Evolutionary conservation across 345 rosid species (phyloP).

Genomic region (Jatropha curcas): DNA sequence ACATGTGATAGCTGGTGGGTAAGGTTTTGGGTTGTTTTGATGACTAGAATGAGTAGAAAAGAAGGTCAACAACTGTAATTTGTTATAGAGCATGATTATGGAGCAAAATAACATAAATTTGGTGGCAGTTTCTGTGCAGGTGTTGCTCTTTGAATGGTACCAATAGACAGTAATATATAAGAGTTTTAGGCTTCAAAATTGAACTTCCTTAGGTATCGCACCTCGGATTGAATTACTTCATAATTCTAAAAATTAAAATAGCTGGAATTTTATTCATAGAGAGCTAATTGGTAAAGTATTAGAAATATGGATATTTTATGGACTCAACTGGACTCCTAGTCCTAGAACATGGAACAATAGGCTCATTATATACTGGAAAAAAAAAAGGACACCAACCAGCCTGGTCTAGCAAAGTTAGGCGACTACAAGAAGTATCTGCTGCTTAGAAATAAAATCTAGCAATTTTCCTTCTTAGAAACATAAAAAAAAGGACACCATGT

Average conservation of each 20-base stretch:
- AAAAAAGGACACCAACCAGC: neutral
- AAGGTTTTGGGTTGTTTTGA: neutral
- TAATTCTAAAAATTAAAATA: too few relatives aligned
- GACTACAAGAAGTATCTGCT: neutral
- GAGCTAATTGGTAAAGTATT: too few relatives aligned
- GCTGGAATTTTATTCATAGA: too few relatives aligned
- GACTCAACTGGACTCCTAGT: too few relatives aligned
- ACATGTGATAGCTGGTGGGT: neutral
- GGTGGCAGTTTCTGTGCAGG: neutral
- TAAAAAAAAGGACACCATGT: neutral
- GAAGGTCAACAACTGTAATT: neutral
- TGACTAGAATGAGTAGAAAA: neutral
- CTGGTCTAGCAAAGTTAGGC: neutral
- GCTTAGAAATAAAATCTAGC: neutral
- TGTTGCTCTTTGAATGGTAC: neutral
- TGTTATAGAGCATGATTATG: neutral
- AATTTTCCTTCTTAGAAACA: neutral
- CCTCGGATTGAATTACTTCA: too few relatives aligned
- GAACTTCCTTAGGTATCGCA: too few relatives aligned
- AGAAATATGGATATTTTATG: too few relatives aligned
- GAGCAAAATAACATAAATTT: neutral
- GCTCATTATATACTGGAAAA: too few relatives aligned
- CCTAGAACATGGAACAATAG: too few relatives aligned
- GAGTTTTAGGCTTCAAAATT: too few relatives aligned
- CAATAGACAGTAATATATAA: too few relatives aligned